Evolutionary conservation across 83 land plant species (phyloP).

Genomic region (Diphasiastrum complanatum): DNA sequence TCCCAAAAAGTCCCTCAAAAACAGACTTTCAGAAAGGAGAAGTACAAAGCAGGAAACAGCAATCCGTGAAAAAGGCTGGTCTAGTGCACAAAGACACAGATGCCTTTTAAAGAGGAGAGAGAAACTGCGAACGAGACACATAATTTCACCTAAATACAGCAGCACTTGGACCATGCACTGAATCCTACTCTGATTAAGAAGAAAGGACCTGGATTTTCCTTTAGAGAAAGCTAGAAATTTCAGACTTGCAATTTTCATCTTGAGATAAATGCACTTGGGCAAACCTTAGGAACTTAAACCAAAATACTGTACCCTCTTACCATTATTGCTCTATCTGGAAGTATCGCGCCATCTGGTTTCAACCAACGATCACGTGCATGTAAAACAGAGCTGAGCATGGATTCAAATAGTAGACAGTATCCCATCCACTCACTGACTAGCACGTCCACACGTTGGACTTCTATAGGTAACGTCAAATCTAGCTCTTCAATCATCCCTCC

Average conservation of each 20-base stretch:
- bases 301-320: slow-evolving; percentile 33
- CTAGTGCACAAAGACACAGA: too few species aligned
- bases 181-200: too few species aligned
- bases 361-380: slow-evolving; percentile 90
- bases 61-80: too few species aligned
- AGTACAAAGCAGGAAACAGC: too few species aligned
- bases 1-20: not conserved
- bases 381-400: slow-evolving; percentile 87
- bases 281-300: not conserved
- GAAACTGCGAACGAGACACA: too few species aligned
- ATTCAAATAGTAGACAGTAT: slow-evolving; percentile 78
- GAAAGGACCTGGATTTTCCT: too few species aligned
- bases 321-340: slow-evolving; percentile 87
- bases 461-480: slow-evolving; percentile 29
- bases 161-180: too few species aligned
- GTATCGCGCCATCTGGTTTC: slow-evolving; percentile 92
- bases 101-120: too few species aligned
- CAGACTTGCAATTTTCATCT: not conserved
- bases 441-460: slow-evolving; percentile 68
- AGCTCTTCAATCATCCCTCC: slow-evolving; percentile 88
- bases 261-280: not conserved
- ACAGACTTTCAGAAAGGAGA: not conserved
- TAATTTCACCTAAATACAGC: too few species aligned
- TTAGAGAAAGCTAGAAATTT: too few species aligned
- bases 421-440: slow-evolving; percentile 99